Conservation (phyloP, 2,329 filamentous ascomycete species). For the Diplodia sapinea region DNA sequence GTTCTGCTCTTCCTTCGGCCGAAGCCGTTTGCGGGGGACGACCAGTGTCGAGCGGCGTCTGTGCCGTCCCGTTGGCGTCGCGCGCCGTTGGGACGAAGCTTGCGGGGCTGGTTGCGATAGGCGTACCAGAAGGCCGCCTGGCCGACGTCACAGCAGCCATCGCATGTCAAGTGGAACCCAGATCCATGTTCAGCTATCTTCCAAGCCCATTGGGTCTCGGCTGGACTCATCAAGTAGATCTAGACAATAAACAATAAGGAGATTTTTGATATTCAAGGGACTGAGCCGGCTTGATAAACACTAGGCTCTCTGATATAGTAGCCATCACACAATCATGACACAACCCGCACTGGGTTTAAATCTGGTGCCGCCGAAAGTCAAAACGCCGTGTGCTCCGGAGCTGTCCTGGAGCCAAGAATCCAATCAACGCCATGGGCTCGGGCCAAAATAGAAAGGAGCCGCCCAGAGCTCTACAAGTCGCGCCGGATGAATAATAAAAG, state of each 20-base stretch:
- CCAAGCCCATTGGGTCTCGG: neutral
- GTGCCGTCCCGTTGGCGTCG: neutral
- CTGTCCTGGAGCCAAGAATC: slow-evolving; percentile 1
- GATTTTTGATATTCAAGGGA: slow-evolving; percentile 21
- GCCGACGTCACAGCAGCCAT: neutral
- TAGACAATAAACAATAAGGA: slow-evolving; percentile 24
- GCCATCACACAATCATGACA: slow-evolving; percentile 25
- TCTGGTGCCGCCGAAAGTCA: neutral
- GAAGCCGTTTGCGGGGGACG: neutral
- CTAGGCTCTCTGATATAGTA: slow-evolving; percentile 14
- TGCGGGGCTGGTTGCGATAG: neutral
- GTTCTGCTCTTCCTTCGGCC: slow-evolving; percentile 8
- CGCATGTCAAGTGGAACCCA: neutral
- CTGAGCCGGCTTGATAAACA: slow-evolving; percentile 10
- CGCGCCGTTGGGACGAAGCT: neutral
- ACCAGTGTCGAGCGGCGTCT: no score
- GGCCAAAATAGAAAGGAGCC: slow-evolving; percentile 12
- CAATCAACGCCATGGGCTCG: slow-evolving; percentile 6
- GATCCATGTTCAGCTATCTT: slow-evolving; percentile 16
- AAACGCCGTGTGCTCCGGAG: slow-evolving; percentile 14
- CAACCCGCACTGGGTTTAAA: slow-evolving; percentile 23
- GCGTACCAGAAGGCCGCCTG: neutral
- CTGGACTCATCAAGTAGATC: neutral
- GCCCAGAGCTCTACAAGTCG: slow-evolving; percentile 1
- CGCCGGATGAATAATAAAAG: slow-evolving; percentile 8